A percentile compares a stretch with the other conserved stretches of the same genome.
Evolutionary conservation across 208 protist species (phyloP).

Genomic region (Leishmania mexicana): DNA sequence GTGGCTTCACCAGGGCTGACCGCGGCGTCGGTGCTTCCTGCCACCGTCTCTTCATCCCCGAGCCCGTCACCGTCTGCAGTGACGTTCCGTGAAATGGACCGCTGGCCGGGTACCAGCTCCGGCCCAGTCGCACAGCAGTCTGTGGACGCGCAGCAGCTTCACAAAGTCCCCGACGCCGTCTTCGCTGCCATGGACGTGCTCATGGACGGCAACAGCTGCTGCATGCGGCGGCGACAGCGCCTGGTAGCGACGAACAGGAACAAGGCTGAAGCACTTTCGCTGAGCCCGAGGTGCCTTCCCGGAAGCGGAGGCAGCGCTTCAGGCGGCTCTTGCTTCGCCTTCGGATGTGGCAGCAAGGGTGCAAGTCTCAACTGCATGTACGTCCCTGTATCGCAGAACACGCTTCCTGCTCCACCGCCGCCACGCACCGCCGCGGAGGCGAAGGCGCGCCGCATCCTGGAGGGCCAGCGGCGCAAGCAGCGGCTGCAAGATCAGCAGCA

Average conservation of each 20-base stretch:
- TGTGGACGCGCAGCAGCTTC: conserved; percentile 25
- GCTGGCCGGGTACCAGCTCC: conserved; percentile 12
- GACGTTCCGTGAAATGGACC: conserved; percentile 27
- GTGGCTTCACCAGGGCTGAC: background rate
- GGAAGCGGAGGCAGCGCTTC: background rate
- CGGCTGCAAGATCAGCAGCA: background rate
- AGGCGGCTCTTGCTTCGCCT: conserved; percentile 3
- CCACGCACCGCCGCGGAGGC: conserved; percentile 25
- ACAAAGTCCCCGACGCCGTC: conserved; percentile 18
- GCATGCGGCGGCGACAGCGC: conserved; percentile 45
- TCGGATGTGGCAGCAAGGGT: conserved; percentile 1
- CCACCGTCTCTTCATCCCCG: background rate
- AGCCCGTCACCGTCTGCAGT: background rate
- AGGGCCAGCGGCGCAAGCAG: conserved; percentile 15
- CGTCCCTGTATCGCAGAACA: background rate
- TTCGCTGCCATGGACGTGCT: conserved; percentile 64
- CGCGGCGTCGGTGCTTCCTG: too few species aligned
- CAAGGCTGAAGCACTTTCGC: background rate
- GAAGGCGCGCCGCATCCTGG: conserved; percentile 27
- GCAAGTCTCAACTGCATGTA: background rate
- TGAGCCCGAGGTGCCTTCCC: background rate
- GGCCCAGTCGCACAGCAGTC: conserved; percentile 24
- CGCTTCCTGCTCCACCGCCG: conserved; percentile 5
- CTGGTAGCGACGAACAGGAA: background rate
- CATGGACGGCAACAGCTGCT: conserved; percentile 76